Percentiles rank a stretch among this genome's conserved stretches.
Evolutionary conservation across 1,139 yeast genomes (phyloP).

Genomic region (Hyphopichia fennica): DNA sequence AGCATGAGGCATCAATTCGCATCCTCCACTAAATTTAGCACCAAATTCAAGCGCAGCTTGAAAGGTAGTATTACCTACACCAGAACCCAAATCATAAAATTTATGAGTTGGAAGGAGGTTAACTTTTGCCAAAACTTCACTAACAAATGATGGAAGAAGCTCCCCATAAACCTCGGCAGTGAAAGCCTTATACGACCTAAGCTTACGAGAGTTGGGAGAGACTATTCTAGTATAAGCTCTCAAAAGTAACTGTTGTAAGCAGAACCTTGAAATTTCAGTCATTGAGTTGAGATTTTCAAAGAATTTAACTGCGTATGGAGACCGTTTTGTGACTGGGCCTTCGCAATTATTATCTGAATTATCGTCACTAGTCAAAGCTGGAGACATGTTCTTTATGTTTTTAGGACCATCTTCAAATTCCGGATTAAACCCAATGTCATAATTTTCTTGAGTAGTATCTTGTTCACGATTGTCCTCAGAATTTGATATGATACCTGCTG

Average conservation of each 20-base stretch:
- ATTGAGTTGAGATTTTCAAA: conserved; percentile 30
- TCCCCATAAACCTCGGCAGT: conserved; percentile 94
- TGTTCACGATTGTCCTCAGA: too few relatives aligned
- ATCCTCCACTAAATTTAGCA: conserved; percentile 74
- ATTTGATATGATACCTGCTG: too few relatives aligned
- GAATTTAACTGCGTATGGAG: background rate
- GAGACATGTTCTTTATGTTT: background rate
- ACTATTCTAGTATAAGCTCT: conserved; percentile 77
- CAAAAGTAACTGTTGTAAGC: conserved; percentile 68
- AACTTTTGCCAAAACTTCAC: conserved; percentile 68
- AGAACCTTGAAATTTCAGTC: conserved; percentile 50
- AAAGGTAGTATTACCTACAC: conserved; percentile 88
- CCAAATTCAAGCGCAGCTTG: conserved; percentile 91
- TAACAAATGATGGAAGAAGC: conserved; percentile 72
- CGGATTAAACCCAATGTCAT: too few relatives aligned
- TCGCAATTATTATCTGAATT: background rate
- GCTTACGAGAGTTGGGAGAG: conserved; percentile 65
- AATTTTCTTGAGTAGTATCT: too few relatives aligned
- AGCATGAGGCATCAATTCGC: conserved; percentile 86
- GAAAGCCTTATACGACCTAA: conserved; percentile 78
- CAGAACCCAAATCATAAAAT: conserved; percentile 87
- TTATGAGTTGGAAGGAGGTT: conserved; percentile 51
- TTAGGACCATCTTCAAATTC: too few relatives aligned
- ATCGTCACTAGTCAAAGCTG: background rate
- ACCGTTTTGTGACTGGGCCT: background rate